Base-by-base conservation (phyloP, 208 protist species). In the Acanthamoeba sp. region DNA sequence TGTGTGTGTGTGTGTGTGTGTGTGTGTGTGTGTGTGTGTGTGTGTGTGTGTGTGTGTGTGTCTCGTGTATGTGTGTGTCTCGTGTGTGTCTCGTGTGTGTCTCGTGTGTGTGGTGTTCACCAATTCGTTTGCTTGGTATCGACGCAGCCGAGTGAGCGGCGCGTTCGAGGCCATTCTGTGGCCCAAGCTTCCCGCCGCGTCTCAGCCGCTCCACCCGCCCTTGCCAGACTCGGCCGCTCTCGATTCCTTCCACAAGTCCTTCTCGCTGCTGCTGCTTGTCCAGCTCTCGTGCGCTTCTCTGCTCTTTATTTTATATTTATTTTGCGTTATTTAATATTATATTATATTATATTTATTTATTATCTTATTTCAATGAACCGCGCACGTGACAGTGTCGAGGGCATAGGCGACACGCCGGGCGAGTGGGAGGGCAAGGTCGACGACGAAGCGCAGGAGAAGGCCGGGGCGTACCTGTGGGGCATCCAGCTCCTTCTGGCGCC, bases 171-270 rank as follows among this genome's bases (percentile, higher is more conserved):
- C 66, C 10, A 76, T 42, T 29, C n/a, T 40, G 34, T 76, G 66
- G 66, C 66, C 66, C 36, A 76, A 76, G 66, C 66, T 76, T 38
- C 66, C 66, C 22, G 66, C 66, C 14, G 32, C 66, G 66, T 76
- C 66, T 27, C 66, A 76, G 36, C 66, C 66, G 66, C 66, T 76
- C 36, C 36, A 76, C 16, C 66, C 66, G 66, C 66, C 66, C 27
- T 6, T 42, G n/a, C 66, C 66, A 3, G 36, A 76, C 66, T 18
- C 66, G n/a, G 32, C n/a, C 20, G 66, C 66, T 6, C 66, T 76
- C 29, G 66, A 34, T 10, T 32, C 29, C 0, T 76, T 76, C n/a
- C 66, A 10, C 66, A 32, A 38, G 66, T 18, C 66, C 66, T 76
- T 76, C 66, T 76, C 66, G 32, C 66, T 76, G 1, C 66, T 76